Evolutionary conservation across 2,329 filamentous ascomycete genomes (phyloP).

Genomic region (Stylonectria norvegica): DNA sequence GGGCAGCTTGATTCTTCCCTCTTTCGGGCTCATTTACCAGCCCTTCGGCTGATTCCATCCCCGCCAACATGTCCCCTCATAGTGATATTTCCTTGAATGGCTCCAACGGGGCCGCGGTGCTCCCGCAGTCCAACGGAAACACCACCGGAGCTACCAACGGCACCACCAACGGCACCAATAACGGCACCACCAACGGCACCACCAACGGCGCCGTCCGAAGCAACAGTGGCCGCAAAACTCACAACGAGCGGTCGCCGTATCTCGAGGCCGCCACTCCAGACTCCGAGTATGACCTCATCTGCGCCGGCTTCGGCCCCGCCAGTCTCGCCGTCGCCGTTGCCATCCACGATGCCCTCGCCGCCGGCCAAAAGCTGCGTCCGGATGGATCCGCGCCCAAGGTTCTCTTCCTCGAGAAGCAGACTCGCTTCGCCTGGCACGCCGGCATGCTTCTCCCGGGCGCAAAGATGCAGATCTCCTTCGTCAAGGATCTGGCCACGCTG

Average conservation of each 20-base stretch:
- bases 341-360: slow-evolving; percentile 72
- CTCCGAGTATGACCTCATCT: slow-evolving; percentile 78
- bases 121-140: slow-evolving; percentile 10
- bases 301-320: slow-evolving; percentile 89
- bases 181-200: slow-evolving; percentile 14
- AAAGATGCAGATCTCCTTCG: slow-evolving; percentile 96
- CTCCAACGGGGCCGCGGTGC: slow-evolving; percentile 15
- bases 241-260: slow-evolving; percentile 23
- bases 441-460: slow-evolving; percentile 92
- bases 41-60: slow-evolving; percentile 3
- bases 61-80: slow-evolving; percentile 34
- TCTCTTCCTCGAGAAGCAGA: slow-evolving; percentile 83
- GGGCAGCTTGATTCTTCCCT: no score
- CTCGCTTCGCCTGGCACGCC: slow-evolving; percentile 83
- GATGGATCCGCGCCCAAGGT: slow-evolving; percentile 60
- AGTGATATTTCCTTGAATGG: slow-evolving; percentile 32
- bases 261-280: slow-evolving; percentile 38
- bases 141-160: slow-evolving; percentile 13
- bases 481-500: slow-evolving; percentile 91
- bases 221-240: slow-evolving; percentile 17
- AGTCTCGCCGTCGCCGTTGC: slow-evolving; percentile 87
- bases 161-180: slow-evolving; percentile 18
- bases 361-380: slow-evolving; percentile 41
- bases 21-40: not conserved
- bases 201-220: slow-evolving; percentile 13